These are phyloP conservation scores for Eucalyptus regnans DNA, from an alignment of 345 rosid genomes.

Conservation along the genomic window DNA sequence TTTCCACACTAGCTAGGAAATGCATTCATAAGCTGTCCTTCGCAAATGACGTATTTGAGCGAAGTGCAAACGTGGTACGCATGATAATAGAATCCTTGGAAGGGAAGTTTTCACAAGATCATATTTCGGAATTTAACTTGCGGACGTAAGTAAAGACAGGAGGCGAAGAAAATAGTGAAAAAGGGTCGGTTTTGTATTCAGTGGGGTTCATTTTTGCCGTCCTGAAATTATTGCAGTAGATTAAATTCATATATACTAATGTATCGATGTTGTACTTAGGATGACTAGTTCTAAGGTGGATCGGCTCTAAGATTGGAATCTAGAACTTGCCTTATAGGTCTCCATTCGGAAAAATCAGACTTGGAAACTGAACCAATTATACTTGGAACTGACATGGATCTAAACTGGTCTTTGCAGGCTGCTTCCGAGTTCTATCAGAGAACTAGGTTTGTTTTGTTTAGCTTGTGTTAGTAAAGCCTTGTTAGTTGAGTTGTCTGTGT, in stretches of 20 bases:
- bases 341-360: not conserved
- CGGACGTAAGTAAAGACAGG: not conserved
- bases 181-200: not conserved
- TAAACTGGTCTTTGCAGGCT: not conserved
- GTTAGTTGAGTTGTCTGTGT: not conserved
- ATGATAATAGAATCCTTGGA: not conserved
- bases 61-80: not conserved
- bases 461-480: not conserved
- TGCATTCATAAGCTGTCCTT: not conserved
- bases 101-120: not conserved
- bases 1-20: not conserved
- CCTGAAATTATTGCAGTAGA: not conserved
- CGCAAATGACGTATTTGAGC: not conserved
- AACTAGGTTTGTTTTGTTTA: not conserved
- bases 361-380: not conserved
- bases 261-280: not conserved
- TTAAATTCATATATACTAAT: not conserved
- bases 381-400: not conserved
- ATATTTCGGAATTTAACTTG: not conserved
- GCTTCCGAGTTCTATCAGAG: not conserved
- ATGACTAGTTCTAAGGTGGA: not conserved
- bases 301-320: not conserved
- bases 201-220: not conserved
- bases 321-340: not conserved
- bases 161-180: not conserved